phyloP scores from a whole-genome alignment of 2,329 filamentous ascomycete species.

The Diaporthe caulivora region DNA sequence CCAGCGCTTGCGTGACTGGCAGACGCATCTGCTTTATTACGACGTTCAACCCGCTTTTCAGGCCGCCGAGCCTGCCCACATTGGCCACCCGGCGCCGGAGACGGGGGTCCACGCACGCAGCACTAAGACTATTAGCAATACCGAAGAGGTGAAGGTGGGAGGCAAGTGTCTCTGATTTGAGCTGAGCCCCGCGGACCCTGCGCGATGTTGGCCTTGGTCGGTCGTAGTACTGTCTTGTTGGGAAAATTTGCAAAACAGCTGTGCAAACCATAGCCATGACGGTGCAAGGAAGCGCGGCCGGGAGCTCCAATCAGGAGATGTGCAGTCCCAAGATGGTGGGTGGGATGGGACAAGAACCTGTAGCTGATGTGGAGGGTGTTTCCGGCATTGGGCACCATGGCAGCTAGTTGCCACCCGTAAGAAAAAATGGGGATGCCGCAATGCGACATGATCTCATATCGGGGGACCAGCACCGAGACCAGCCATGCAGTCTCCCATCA shows the following conservation, averaged over 20 bases:
- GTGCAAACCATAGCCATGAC: conserved; percentile 18
- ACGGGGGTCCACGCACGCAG: conserved; percentile 6
- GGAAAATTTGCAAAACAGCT: conserved; percentile 30
- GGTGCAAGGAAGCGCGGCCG: neutral
- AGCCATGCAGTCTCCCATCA: neutral
- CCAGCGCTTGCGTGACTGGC: conserved; percentile 7
- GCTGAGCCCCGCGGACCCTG: conserved; percentile 13
- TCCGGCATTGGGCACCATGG: conserved; percentile 27
- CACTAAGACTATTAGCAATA: conserved; percentile 14
- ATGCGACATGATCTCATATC: conserved; percentile 28
- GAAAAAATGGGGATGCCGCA: conserved; percentile 18
- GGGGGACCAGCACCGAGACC: conserved; percentile 12
- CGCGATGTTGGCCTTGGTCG: conserved; percentile 9
- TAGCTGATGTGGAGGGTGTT: conserved; percentile 24
- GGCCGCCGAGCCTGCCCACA: conserved; percentile 19
- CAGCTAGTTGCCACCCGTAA: conserved; percentile 18
- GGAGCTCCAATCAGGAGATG: conserved; percentile 27
- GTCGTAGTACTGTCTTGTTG: conserved; percentile 17
- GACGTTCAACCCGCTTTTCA: conserved; percentile 5
- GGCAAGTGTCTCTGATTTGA: conserved; percentile 22
- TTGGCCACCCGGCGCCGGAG: conserved; percentile 14
- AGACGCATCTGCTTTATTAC: conserved; percentile 30
- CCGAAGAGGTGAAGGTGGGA: neutral
- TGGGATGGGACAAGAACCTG: conserved; percentile 17
- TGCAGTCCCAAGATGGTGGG: conserved; percentile 8